Evolutionary conservation across 2,329 filamentous ascomycete species (phyloP).

Genomic region (Aspergillus latus): DNA sequence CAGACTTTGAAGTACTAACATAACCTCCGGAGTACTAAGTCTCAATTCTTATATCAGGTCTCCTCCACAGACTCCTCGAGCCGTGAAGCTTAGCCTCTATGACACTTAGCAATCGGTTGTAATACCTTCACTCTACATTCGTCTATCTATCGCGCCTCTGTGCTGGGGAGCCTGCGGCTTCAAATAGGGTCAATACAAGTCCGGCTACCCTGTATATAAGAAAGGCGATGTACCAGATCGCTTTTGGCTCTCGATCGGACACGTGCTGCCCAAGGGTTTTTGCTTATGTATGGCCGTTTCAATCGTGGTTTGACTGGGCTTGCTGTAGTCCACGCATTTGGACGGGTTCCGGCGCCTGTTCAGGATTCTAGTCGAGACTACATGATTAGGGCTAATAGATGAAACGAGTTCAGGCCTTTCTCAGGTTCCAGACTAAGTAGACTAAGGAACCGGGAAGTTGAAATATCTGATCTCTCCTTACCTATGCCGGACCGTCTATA

Average conservation of each 20-base stretch:
- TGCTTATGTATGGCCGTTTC: not conserved
- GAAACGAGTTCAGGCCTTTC: not conserved
- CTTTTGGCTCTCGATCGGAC: not conserved
- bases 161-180: not conserved
- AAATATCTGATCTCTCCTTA: too few species aligned
- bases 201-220: not conserved
- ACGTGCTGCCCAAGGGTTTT: not conserved
- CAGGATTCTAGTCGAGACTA: not conserved
- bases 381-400: not conserved
- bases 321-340: not conserved
- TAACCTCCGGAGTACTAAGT: too few species aligned
- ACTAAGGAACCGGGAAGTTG: too few species aligned
- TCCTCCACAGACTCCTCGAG: not conserved
- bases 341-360: not conserved
- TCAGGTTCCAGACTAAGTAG: too few species aligned
- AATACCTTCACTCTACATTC: not conserved
- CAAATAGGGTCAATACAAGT: not conserved
- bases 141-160: not conserved
- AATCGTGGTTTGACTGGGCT: not conserved
- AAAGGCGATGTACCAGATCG: not conserved
- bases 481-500: too few species aligned
- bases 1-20: too few species aligned
- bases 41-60: too few species aligned
- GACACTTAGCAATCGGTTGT: not conserved
- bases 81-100: not conserved